phyloP scores from a whole-genome alignment of 2,329 filamentous ascomycete genomes.

The Alternaria sp. region DNA sequence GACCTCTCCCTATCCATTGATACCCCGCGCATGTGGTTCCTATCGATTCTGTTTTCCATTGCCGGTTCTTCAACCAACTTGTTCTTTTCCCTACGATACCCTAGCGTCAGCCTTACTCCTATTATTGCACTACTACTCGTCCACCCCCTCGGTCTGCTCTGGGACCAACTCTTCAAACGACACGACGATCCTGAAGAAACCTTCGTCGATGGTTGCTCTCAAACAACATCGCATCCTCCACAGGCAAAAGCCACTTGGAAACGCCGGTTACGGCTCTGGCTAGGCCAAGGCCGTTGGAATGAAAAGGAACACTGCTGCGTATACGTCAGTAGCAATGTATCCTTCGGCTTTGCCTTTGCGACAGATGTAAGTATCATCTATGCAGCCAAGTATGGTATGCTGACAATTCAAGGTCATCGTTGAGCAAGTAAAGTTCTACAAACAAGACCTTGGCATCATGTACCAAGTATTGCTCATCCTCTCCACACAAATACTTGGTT shows the following conservation, averaged over 20 bases:
- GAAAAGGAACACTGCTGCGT: constrained; percentile 89
- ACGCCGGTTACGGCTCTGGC: constrained; percentile 69
- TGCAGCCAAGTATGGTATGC: background rate
- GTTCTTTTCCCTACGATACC: constrained; percentile 89
- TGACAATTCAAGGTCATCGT: constrained; percentile 69
- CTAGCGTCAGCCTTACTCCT: constrained; percentile 86
- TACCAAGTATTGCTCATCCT: constrained; percentile 85
- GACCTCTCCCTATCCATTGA: constrained; percentile 81
- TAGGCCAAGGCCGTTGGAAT: constrained; percentile 83
- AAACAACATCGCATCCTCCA: constrained; percentile 19
- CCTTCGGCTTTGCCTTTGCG: constrained; percentile 87
- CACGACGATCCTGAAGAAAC: constrained; percentile 61
- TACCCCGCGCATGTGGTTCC: constrained; percentile 84
- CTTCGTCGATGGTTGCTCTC: constrained; percentile 64
- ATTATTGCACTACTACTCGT: constrained; percentile 86
- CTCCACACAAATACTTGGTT: constrained; percentile 85
- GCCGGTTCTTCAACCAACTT: constrained; percentile 84
- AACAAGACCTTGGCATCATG: constrained; percentile 75
- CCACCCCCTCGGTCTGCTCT: constrained; percentile 80
- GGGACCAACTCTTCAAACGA: constrained; percentile 75
- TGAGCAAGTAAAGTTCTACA: constrained; percentile 88
- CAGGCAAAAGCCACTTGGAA: constrained; percentile 28
- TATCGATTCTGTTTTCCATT: constrained; percentile 81
- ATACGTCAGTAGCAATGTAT: constrained; percentile 88
- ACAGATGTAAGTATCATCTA: constrained; percentile 66